Conservation (phyloP, 345 rosid species). For the Rubroshorea leprosula region DNA sequence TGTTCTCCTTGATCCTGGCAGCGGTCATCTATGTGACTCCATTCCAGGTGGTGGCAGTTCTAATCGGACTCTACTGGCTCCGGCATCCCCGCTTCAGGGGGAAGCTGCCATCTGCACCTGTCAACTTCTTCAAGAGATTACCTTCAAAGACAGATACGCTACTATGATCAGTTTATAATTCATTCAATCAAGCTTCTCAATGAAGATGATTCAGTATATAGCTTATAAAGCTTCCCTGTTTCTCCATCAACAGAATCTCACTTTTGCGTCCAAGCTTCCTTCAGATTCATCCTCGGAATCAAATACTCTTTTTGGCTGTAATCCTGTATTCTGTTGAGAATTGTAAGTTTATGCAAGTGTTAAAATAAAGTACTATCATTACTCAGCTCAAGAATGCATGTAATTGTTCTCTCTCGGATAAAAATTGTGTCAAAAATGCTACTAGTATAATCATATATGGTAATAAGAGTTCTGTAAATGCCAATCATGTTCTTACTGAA, state of each 20-base stretch:
- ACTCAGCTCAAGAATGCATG: not conserved
- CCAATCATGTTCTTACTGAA: too few relatives aligned
- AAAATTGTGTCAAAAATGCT: constrained; percentile 3
- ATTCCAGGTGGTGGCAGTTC: constrained; percentile 72
- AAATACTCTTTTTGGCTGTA: constrained; percentile 22
- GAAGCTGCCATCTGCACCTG: constrained; percentile 82
- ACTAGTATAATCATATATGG: not conserved
- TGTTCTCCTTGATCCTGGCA: constrained; percentile 70
- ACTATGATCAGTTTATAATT: constrained; percentile 34
- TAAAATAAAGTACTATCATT: not conserved
- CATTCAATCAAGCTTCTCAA: constrained; percentile 8
- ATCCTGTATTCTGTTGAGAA: constrained; percentile 9
- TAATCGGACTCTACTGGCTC: constrained; percentile 65
- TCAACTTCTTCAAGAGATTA: constrained; percentile 93
- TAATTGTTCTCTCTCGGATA: too few relatives aligned
- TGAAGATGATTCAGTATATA: constrained; percentile 11
- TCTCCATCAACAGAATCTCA: constrained; percentile 12
- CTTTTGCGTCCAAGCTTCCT: constrained; percentile 14
- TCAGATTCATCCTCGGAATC: constrained; percentile 5
- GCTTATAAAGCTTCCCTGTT: constrained; percentile 1
- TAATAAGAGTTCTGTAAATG: not conserved
- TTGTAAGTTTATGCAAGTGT: not conserved
- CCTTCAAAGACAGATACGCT: constrained; percentile 87
- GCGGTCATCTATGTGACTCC: constrained; percentile 77
- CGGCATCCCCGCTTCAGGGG: constrained; percentile 92